Base-by-base conservation (phyloP, 2,329 filamentous ascomycete species). In the Fusarium irregulare region DNA sequence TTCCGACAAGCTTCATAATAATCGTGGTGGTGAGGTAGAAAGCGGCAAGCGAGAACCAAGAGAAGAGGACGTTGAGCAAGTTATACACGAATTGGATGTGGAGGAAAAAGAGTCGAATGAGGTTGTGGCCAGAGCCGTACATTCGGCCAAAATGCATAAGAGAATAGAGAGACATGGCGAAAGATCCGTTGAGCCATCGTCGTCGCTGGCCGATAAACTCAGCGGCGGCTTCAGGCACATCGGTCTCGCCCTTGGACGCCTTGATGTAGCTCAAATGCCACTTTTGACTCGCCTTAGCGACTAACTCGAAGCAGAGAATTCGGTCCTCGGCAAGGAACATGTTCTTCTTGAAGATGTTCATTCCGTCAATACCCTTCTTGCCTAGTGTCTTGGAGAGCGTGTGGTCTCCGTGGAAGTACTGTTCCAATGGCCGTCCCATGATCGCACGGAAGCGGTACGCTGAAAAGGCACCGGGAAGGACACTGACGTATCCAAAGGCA, bases 331-430 rank as follows among this genome's bases (percentile, higher is more conserved):
- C 72, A 45, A 74, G 53, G 34, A 74, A 74, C 72, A 74, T 74
- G 60, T 74, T 74, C 70, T 74, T 74, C 60, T 74, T 74, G 67
- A 74, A 74, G 46, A 74, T 74, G 7, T 74, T 74, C 72, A 74
- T 74, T 12, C 72, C 72, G 32, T 74, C 72, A 14, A 74, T 74
- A 23, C 72, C 72, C 64, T 74, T 74, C 59, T 74, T 74, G 50
- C 72, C 72, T 8, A 74, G 45, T 4, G 69, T 51, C 40, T 74
- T 74, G 9, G 72, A 74, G 12, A 74, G 72, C 20, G 72, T 74
- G 7, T 74, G 72, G 30, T 74, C 72, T 12, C 72, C 72, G 28
- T 74, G 72, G 46, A 74, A 74, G 63, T 74, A 74, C 50, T 74
- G 72, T 37, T 74, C 72, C 37, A 74, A 42, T 0, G 72, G 72